Evolutionary conservation across 2,329 filamentous ascomycete species (phyloP).

Genomic region (Hymenoscyphus occultus): DNA sequence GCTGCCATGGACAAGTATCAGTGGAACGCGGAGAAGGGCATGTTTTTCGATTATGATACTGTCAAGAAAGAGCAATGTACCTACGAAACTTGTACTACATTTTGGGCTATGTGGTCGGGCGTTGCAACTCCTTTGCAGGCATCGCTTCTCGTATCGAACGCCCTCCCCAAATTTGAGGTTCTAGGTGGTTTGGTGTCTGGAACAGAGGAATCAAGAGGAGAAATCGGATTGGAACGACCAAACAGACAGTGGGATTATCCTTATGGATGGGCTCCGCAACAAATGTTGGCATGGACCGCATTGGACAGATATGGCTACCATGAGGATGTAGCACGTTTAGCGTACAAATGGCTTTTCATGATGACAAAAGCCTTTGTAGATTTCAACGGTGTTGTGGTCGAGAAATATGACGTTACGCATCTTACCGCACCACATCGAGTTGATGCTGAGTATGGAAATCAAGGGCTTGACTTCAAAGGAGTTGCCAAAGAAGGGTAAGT

Average conservation of each 20-base stretch:
- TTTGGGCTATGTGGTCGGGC: conserved; percentile 97
- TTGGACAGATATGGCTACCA: conserved; percentile 88
- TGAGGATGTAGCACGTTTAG: conserved; percentile 82
- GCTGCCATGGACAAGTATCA: conserved; percentile 85
- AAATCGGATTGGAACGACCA: conserved; percentile 74
- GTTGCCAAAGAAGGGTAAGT: conserved; percentile 93
- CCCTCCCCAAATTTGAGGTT: conserved; percentile 82
- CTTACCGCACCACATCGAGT: conserved; percentile 89
- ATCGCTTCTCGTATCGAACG: conserved; percentile 74
- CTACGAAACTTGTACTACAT: conserved; percentile 90
- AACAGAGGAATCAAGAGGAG: conserved; percentile 83
- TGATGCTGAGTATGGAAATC: conserved; percentile 96
- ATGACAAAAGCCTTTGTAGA: conserved; percentile 98
- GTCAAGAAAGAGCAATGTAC: conserved; percentile 73
- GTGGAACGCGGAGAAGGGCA: conserved; percentile 87
- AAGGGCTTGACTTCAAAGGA: conserved; percentile 91
- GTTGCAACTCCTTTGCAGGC: conserved; percentile 83
- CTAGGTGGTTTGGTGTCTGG: conserved; percentile 86
- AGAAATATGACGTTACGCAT: conserved; percentile 96
- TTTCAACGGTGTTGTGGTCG: conserved; percentile 96
- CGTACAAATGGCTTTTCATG: conserved; percentile 98
- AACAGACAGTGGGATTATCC: conserved; percentile 99
- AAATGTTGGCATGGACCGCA: conserved; percentile 96
- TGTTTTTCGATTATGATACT: conserved; percentile 98
- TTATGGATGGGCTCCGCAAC: conserved; percentile 97